These are phyloP conservation scores for Leucaena leucocephala DNA, from an alignment of 306 rosid species.

Conservation along the genomic window DNA sequence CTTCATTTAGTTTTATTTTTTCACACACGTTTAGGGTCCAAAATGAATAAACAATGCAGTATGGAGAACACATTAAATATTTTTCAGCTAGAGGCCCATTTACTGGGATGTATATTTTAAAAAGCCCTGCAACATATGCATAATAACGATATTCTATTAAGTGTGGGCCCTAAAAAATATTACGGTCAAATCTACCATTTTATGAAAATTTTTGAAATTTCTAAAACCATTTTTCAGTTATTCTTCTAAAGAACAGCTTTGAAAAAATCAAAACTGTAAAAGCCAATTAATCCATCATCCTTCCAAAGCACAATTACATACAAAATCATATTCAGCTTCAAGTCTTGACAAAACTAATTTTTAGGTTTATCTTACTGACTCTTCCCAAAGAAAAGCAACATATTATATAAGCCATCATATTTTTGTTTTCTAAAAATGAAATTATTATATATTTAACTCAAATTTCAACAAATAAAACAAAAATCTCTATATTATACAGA, in stretches of 20 bases:
- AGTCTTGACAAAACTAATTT: not conserved
- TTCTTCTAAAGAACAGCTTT: not conserved
- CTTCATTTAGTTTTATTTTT: constrained; percentile 11
- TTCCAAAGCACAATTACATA: not conserved
- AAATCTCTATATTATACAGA: not conserved
- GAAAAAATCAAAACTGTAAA: not conserved
- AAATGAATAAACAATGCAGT: constrained; percentile 6
- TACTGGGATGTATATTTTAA: not conserved
- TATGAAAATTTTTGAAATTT: not conserved
- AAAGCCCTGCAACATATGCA: not conserved
- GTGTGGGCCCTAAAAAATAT: not conserved
- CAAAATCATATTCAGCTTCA: not conserved
- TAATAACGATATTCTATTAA: not conserved
- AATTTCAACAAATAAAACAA: not conserved
- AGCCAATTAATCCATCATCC: not conserved
- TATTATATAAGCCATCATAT: not conserved
- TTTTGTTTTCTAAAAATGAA: not conserved
- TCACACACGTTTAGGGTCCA: not conserved
- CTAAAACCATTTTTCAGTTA: not conserved
- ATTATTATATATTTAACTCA: not conserved
- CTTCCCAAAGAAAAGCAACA: not conserved
- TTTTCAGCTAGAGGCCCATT: constrained; percentile 12
- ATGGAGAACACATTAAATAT: not conserved
- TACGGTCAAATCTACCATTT: not conserved
- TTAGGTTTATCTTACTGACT: not conserved